Evolutionary conservation across 2,329 filamentous ascomycete genomes (phyloP).

Genomic region (Verruconis gallopava): DNA sequence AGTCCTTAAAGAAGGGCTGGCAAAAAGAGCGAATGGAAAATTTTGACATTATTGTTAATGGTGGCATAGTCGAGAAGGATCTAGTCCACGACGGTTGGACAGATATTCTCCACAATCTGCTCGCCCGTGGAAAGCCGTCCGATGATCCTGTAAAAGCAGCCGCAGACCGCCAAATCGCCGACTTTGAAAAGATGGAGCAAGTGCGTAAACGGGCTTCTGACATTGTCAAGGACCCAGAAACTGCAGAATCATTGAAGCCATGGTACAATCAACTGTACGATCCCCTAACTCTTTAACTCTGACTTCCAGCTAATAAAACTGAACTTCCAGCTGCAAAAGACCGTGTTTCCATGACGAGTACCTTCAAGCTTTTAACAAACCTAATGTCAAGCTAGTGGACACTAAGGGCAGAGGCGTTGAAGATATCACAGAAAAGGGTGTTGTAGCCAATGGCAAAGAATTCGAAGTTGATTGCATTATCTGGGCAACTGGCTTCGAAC

Average conservation of each 20-base stretch:
- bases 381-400: constrained; percentile 45
- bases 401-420: constrained; percentile 39
- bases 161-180: constrained; percentile 2
- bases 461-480: constrained; percentile 32
- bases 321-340: constrained; percentile 55
- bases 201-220: constrained; percentile 31
- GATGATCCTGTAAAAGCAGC: constrained; percentile 23
- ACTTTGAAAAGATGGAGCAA: constrained; percentile 20
- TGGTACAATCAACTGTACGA: constrained; percentile 51
- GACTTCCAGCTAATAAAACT: constrained; percentile 27
- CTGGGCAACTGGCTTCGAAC: constrained; percentile 28
- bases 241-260: constrained; percentile 41
- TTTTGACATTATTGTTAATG: constrained; percentile 27
- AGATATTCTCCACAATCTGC: constrained; percentile 9
- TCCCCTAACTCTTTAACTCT: too few species aligned
- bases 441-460: constrained; percentile 32
- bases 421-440: constrained; percentile 28
- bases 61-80: constrained; percentile 21
- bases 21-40: constrained; percentile 35
- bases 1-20: constrained; percentile 30
- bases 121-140: background rate
- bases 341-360: constrained; percentile 47
- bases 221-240: constrained; percentile 38
- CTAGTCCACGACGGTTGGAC: constrained; percentile 40
- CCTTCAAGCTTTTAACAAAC: constrained; percentile 40